Conservation (phyloP, 495 filamentous ascomycete species). For the Parathielavia hyrcaniae region DNA sequence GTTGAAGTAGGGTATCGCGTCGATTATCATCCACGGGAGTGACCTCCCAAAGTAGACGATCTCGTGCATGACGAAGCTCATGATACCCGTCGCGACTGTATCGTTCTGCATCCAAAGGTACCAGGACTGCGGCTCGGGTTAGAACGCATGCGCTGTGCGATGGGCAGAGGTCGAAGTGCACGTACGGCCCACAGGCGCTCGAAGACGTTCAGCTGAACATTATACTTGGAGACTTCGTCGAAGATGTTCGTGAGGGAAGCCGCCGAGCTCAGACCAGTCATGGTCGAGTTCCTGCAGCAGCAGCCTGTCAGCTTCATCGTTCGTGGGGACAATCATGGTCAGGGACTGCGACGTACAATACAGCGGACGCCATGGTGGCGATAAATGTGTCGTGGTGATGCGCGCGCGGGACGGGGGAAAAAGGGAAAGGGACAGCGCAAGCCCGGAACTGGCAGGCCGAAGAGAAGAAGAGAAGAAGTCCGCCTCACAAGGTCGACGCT, state of each 20-base stretch:
- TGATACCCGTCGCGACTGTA: conserved; percentile 87
- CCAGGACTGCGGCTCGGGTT: conserved; percentile 48
- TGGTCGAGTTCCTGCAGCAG: conserved; percentile 41
- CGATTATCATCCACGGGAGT: conserved; percentile 90
- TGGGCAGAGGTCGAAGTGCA: conserved; percentile 13
- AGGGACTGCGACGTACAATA: conserved; percentile 31
- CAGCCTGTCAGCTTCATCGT: conserved; percentile 20
- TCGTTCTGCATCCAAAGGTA: conserved; percentile 99
- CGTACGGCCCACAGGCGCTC: conserved; percentile 87
- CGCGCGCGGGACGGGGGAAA: background rate
- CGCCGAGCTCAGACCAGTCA: conserved; percentile 44
- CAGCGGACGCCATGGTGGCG: conserved; percentile 36
- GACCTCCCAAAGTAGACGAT: conserved; percentile 88
- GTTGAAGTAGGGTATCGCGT: conserved; percentile 76
- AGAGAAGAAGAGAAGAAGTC: conserved; percentile 15
- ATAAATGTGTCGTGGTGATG: background rate
- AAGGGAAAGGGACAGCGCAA: background rate
- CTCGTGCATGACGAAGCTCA: conserved; percentile 96
- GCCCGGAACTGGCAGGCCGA: background rate
- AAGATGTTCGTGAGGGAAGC: conserved; percentile 74
- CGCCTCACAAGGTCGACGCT: conserved; percentile 11
- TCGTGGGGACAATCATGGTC: background rate
- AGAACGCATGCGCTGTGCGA: background rate
- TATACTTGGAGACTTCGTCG: conserved; percentile 79
- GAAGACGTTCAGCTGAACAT: conserved; percentile 75